Evolutionary conservation across 768 basidiomycete species (phyloP).

Genomic region (Xerocomus spinulosus): DNA sequence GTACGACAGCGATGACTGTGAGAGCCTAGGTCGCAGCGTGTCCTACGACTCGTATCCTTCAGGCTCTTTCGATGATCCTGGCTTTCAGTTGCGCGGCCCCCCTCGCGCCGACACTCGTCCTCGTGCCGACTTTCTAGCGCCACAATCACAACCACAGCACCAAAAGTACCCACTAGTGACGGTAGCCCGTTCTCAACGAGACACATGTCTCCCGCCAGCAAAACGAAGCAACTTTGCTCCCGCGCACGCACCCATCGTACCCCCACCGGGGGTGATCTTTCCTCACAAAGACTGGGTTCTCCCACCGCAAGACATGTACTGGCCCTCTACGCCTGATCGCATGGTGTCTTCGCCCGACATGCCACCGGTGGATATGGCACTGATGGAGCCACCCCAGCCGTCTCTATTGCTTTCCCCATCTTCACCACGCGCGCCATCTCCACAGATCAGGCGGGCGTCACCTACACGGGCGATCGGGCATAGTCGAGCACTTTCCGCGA

Average conservation of each 20-base stretch:
- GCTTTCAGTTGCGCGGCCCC: conserved; percentile 2
- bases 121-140: conserved; percentile 15
- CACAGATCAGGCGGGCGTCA: conserved; percentile 12
- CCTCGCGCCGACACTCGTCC: conserved; percentile 2
- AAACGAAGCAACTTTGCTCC: conserved; percentile 7
- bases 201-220: conserved; percentile 4
- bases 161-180: conserved; percentile 7
- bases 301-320: conserved; percentile 12
- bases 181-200: conserved; percentile 6
- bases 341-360: conserved; percentile 5
- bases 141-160: conserved; percentile 8
- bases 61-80: conserved; percentile 6
- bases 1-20: conserved; percentile 28
- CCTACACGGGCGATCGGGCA: conserved; percentile 10
- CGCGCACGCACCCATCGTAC: conserved; percentile 12
- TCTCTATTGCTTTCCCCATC: conserved; percentile 15
- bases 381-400: conserved; percentile 6
- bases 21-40: conserved; percentile 20
- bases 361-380: not conserved
- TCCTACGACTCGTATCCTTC: conserved; percentile 11
- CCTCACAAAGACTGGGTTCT: conserved; percentile 17
- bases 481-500: conserved; percentile 2
- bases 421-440: conserved; percentile 8
- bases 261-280: conserved; percentile 27
- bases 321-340: conserved; percentile 3